Evolutionary conservation across 2,329 filamentous ascomycete species (phyloP).

Genomic region (Aspergillus pseudoviridinutans): DNA sequence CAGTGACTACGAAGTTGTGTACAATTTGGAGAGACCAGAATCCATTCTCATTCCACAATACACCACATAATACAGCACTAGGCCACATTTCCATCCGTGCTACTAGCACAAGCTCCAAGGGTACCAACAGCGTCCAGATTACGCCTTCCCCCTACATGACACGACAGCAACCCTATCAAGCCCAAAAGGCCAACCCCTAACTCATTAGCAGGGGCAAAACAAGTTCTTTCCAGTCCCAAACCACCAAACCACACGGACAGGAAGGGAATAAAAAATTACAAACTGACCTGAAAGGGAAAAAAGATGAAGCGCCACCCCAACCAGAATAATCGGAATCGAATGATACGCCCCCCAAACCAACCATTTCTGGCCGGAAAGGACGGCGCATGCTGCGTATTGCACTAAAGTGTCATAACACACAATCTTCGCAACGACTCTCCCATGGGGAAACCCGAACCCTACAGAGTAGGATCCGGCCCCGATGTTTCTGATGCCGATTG

Average conservation of each 20-base stretch:
- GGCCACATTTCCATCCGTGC: background rate
- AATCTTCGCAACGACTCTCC: slow-evolving; percentile 93
- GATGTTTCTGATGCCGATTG: slow-evolving; percentile 90
- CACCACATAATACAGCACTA: background rate
- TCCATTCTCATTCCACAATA: slow-evolving; percentile 43
- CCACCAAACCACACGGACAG: slow-evolving; percentile 9
- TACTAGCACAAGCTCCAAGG: background rate
- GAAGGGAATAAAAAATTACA: slow-evolving; percentile 3
- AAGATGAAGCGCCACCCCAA: slow-evolving; percentile 68
- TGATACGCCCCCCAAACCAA: slow-evolving; percentile 52
- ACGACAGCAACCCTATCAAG: background rate
- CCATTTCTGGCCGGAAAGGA: slow-evolving; percentile 31
- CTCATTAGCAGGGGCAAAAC: slow-evolving; percentile 33
- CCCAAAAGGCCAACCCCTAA: slow-evolving; percentile 14
- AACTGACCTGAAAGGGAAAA: slow-evolving; percentile 50
- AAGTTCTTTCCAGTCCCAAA: slow-evolving; percentile 17
- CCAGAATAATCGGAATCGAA: slow-evolving; percentile 94
- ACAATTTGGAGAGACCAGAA: slow-evolving; percentile 27
- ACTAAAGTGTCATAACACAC: slow-evolving; percentile 84
- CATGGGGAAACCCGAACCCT: slow-evolving; percentile 59
- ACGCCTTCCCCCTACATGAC: background rate
- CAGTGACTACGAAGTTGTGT: background rate
- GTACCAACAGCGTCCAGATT: background rate
- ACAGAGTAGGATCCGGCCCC: slow-evolving; percentile 44
- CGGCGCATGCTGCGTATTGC: slow-evolving; percentile 83